These are phyloP conservation scores for Trichoderma sp. DNA, from an alignment of 2,329 filamentous ascomycete species.

Conservation along the genomic window DNA sequence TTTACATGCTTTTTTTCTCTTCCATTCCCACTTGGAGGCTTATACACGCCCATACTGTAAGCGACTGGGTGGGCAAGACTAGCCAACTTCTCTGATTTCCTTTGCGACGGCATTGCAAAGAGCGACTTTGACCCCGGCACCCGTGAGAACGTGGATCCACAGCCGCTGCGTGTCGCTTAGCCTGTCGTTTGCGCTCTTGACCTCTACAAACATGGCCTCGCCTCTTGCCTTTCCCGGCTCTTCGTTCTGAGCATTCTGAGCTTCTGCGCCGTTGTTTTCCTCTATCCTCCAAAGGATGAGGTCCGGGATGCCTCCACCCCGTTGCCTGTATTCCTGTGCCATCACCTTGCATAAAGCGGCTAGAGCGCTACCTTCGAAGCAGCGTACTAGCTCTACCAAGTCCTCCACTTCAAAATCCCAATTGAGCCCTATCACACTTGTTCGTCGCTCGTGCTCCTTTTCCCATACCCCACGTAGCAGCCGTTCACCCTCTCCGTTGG, in stretches of 20 bases:
- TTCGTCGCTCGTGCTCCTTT: slow-evolving; percentile 68
- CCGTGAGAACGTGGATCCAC: slow-evolving; percentile 92
- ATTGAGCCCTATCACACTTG: slow-evolving; percentile 87
- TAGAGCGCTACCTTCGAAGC: slow-evolving; percentile 80
- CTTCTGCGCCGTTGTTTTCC: slow-evolving; percentile 33
- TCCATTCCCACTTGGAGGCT: slow-evolving; percentile 13
- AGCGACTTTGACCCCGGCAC: slow-evolving; percentile 83
- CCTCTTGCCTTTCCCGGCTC: slow-evolving; percentile 46
- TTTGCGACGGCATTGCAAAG: slow-evolving; percentile 68
- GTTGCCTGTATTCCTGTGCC: slow-evolving; percentile 88
- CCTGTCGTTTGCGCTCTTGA: slow-evolving; percentile 86
- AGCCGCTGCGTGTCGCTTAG: slow-evolving; percentile 94
- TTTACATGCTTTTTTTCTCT: slow-evolving; percentile 7
- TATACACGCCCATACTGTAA: slow-evolving; percentile 5
- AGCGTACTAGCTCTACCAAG: slow-evolving; percentile 74
- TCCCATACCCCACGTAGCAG: slow-evolving; percentile 72
- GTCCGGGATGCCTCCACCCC: slow-evolving; percentile 89
- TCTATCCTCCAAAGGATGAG: slow-evolving; percentile 78
- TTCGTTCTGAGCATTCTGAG: slow-evolving; percentile 31
- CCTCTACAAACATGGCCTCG: slow-evolving; percentile 76
- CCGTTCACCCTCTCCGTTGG: slow-evolving; percentile 73
- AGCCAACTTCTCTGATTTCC: slow-evolving; percentile 52
- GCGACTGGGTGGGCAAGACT: slow-evolving; percentile 28
- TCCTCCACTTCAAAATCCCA: slow-evolving; percentile 86
- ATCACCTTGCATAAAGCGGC: slow-evolving; percentile 89